Base-by-base conservation (phyloP, 345 rosid genomes). In the Salix purpurea region DNA sequence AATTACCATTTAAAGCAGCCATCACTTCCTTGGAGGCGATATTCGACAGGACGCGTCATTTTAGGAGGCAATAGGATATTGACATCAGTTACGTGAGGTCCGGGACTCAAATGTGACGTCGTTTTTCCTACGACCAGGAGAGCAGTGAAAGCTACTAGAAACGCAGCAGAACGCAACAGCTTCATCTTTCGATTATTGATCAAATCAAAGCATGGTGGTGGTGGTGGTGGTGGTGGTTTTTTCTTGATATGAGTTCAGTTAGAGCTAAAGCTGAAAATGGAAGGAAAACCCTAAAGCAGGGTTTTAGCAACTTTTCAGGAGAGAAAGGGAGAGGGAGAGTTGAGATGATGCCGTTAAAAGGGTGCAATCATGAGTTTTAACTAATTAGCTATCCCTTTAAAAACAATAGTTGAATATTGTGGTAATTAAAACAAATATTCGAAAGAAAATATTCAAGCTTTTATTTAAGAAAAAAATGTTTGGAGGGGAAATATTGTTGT, bases 1-100 rank as follows among this genome's bases (percentile, higher is more conserved):
- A 30, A 74, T 65, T 84, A 91, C 99, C 99, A 94, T 87, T 89
- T 91, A 86, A 94, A 94, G 89, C 99, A 94, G 76, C 98, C 98
- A 80, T 91, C 97, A 28, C 95, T 92, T 73, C 98, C 98, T 79
- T 91, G 97, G 72, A 94, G 98, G 23, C 93, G 94, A 78, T 90
- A 91, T 84, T 92, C 95, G n/a, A 94, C 97, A 32, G 97, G 87
- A 62, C 87, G 85, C 48, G 94, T 94, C 95, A 94, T 92, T 81
- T 73, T 94, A 18, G 97, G 98, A 83, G 98, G 98, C 80, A 94
- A 82, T 16, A 94, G 89, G 69, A 94, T 84, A 86, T 94, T 94
- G 72, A 94, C 97, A 80, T 94, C 98, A 16, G 97, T 85, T 36
- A 94, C 85, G 90, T 94, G 98, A 2, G 98, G 97, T 54, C 97